Evolutionary conservation across 495 filamentous ascomycete species (phyloP).

Genomic region (Annulohypoxylon nitens): DNA sequence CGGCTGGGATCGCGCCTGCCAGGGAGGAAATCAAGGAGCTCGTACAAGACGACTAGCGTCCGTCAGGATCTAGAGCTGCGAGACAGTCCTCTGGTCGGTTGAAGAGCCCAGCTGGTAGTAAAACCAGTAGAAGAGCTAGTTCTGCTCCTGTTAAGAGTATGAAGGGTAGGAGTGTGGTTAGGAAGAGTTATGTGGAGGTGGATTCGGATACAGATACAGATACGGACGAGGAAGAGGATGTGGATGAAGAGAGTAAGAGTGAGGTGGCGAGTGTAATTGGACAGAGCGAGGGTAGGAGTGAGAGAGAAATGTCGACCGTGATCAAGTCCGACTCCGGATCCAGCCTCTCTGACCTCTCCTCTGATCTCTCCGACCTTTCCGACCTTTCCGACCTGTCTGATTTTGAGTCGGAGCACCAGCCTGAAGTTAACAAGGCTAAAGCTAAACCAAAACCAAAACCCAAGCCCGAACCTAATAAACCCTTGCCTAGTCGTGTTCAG

Average conservation of each 20-base stretch:
- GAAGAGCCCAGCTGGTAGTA: not conserved
- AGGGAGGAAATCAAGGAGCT: slow-evolving; percentile 72
- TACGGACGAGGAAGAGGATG: not conserved
- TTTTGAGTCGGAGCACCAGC: not conserved
- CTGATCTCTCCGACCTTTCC: too few relatives aligned
- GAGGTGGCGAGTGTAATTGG: not conserved
- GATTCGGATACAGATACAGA: too few relatives aligned
- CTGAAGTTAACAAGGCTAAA: not conserved
- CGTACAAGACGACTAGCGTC: slow-evolving; percentile 70
- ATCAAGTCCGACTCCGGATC: too few relatives aligned
- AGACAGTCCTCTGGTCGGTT: not conserved
- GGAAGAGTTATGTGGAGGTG: too few relatives aligned
- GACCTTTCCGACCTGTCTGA: too few relatives aligned
- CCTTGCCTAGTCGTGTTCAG: not conserved
- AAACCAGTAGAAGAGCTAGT: not conserved
- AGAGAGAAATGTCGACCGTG: too few relatives aligned
- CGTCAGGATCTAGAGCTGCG: not conserved
- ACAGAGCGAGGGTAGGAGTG: not conserved
- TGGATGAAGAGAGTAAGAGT: not conserved
- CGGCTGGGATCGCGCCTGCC: slow-evolving; percentile 54
- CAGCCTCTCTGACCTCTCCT: too few relatives aligned
- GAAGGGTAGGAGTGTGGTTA: too few relatives aligned
- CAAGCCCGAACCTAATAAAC: not conserved
- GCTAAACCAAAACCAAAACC: not conserved
- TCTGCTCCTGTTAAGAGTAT: not conserved